Evolutionary conservation across 495 filamentous ascomycete species (phyloP), one percentile per base, ranked within the genome.

Genomic region (Penicillium canariense): DNA sequence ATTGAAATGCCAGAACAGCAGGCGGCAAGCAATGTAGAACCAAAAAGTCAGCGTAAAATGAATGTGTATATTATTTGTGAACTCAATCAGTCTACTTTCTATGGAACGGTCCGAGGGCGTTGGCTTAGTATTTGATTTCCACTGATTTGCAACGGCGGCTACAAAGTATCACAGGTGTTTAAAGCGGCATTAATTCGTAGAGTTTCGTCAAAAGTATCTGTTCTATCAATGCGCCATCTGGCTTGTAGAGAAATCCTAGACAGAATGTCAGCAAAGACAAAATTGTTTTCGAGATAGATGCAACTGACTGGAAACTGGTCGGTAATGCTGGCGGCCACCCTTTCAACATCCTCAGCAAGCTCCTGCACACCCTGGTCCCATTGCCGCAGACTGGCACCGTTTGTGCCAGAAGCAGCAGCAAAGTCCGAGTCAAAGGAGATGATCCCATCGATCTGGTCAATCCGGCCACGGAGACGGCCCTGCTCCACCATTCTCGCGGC

Each of bases 401-500:
- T 52, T 12, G 84, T 82, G 5, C 80, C 85, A 14, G 82, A 39
- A 2, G 61, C 85, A n/a, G 84, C 84, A 52, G 85, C 83, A 15
- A 78, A 76, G 32, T 79, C 82, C 2, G 65, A 60, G 52, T 91
- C 87, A 63, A 98, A 98, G 63, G 82, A 89, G 36, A 98, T 94
- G 9, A 92, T 69, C 12, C 88, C 77, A 55, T 91, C 89, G 64
- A 98, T 95, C 76, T 97, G 94, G 71, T 98, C 95, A 63, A 98
- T 97, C 44, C 84, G 84, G 8, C 94, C 94, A 2, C 81, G 80
- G 54, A 98, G 71, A 22, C 94, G 84, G 14, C 88, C 89, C 69
- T 96, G 91, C 72, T 97, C 92, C 58, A 97, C 90, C 94, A 98
- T 98, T 45, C 81, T 80, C 3, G 94, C 91, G 11, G 95, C 93